Evolutionary conservation across 2,329 filamentous ascomycete genomes (phyloP).

Genomic region (Celoporthe dispersa): DNA sequence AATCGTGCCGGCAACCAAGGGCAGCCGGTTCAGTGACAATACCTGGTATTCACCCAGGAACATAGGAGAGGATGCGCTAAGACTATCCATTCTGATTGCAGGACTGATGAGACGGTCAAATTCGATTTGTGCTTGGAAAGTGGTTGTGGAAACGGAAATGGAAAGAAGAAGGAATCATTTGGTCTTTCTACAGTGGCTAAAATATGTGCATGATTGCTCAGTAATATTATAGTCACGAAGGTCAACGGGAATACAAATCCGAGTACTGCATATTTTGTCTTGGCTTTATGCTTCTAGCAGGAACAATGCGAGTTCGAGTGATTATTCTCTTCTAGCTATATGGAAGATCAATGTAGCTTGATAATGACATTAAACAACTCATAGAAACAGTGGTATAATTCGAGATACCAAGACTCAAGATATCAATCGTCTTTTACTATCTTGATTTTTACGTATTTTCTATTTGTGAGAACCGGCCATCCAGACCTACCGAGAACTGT

Average conservation of each 20-base stretch:
- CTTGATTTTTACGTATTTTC: too few relatives aligned
- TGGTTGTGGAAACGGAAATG: not conserved
- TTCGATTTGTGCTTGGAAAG: not conserved
- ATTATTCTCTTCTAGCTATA: too few relatives aligned
- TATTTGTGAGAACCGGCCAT: not conserved
- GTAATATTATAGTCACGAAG: too few relatives aligned
- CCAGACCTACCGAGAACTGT: not conserved
- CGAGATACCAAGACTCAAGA: too few relatives aligned
- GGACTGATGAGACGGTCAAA: not conserved
- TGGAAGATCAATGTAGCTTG: too few relatives aligned
- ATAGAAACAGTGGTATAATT: too few relatives aligned
- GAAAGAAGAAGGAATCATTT: not conserved
- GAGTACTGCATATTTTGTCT: too few relatives aligned
- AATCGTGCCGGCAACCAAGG: not conserved
- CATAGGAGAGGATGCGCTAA: slow-evolving; percentile 43
- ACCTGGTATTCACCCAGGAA: not conserved
- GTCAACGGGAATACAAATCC: too few relatives aligned
- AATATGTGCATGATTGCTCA: not conserved
- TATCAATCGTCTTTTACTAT: too few relatives aligned
- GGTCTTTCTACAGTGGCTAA: not conserved
- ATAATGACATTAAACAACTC: too few relatives aligned
- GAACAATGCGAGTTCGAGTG: too few relatives aligned
- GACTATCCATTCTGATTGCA: slow-evolving; percentile 34
- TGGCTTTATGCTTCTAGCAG: too few relatives aligned
- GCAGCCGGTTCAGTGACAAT: not conserved